Evolutionary conservation across 2,329 filamentous ascomycete genomes (phyloP).

Genomic region (Xylogone sp.): DNA sequence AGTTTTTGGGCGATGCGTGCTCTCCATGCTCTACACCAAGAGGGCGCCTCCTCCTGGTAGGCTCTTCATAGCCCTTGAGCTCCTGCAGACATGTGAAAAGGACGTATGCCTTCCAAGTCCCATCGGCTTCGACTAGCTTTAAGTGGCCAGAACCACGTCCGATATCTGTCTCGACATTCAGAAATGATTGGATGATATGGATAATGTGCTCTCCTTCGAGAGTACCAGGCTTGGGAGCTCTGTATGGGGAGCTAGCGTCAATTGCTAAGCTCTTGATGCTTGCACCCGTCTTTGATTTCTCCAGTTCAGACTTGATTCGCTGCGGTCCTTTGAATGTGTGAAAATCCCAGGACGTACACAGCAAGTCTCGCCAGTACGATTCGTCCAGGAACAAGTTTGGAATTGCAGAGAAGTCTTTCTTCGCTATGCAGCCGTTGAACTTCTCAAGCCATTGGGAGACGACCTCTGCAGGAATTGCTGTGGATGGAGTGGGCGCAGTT

Average conservation of each 20-base stretch:
- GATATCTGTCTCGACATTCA: conserved; percentile 46
- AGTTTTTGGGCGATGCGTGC: conserved; percentile 45
- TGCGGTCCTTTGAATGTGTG: conserved; percentile 30
- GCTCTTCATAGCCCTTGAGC: conserved; percentile 50
- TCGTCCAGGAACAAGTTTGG: conserved; percentile 24
- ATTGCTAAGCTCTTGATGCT: conserved; percentile 33
- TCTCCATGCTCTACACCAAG: conserved; percentile 42
- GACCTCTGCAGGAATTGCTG: conserved; percentile 2
- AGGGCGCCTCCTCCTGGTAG: conserved; percentile 31
- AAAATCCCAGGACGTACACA: conserved; percentile 36
- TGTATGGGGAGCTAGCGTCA: conserved; percentile 18
- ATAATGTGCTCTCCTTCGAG: conserved; percentile 23
- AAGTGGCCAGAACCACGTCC: conserved; percentile 54
- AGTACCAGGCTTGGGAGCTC: conserved; percentile 6
- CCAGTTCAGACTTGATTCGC: conserved; percentile 30
- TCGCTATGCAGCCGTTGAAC: conserved; percentile 7
- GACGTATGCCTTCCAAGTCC: conserved; percentile 57
- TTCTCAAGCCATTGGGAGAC: conserved; percentile 12
- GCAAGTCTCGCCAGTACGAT: conserved; percentile 37
- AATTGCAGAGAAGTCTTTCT: not conserved
- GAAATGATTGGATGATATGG: conserved; percentile 52
- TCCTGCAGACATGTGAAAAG: conserved; percentile 55
- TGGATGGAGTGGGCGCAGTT: conserved; percentile 9
- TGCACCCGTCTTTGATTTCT: conserved; percentile 15
- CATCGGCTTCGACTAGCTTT: conserved; percentile 39